phyloP scores from a whole-genome alignment of 768 basidiomycete genomes.

The Boletales sp. region DNA sequence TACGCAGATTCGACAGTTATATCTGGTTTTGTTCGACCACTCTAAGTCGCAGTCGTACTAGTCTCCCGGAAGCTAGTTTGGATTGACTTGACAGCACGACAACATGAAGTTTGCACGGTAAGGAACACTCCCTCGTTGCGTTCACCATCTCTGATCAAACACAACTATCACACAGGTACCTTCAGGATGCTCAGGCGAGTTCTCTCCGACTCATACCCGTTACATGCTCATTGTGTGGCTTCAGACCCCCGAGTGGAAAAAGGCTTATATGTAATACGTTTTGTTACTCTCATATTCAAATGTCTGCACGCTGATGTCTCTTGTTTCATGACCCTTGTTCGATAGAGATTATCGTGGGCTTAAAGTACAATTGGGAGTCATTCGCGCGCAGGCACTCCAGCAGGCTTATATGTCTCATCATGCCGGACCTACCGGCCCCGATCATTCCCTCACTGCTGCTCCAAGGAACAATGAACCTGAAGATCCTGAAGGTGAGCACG shows the following conservation, averaged over 20 bases:
- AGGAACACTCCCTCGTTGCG: constrained; percentile 6
- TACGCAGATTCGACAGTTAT: not conserved
- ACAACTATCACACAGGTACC: constrained; percentile 41
- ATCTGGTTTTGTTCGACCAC: not conserved
- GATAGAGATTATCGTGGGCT: constrained; percentile 68
- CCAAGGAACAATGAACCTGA: not conserved
- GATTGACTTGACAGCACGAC: not conserved
- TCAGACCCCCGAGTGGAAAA: constrained; percentile 62
- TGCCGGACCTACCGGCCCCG: not conserved
- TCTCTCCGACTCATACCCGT: not conserved
- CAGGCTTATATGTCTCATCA: constrained; percentile 15
- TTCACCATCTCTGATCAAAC: not conserved
- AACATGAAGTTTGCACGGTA: constrained; percentile 62
- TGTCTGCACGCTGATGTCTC: not conserved
- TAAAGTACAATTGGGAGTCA: constrained; percentile 65
- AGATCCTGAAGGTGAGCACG: not conserved
- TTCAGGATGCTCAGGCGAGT: constrained; percentile 63
- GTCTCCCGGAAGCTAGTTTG: not conserved
- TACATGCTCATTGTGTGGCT: not conserved
- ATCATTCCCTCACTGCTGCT: not conserved
- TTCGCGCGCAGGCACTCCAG: constrained; percentile 34
- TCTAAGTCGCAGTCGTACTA: not conserved
- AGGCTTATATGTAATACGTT: constrained; percentile 23
- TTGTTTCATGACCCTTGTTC: not conserved
- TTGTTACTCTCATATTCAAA: not conserved